A percentile compares a stretch with the other conserved stretches of the same genome.
Conservation (phyloP, 257 asterid genomes). For the Perilla frutescens region DNA sequence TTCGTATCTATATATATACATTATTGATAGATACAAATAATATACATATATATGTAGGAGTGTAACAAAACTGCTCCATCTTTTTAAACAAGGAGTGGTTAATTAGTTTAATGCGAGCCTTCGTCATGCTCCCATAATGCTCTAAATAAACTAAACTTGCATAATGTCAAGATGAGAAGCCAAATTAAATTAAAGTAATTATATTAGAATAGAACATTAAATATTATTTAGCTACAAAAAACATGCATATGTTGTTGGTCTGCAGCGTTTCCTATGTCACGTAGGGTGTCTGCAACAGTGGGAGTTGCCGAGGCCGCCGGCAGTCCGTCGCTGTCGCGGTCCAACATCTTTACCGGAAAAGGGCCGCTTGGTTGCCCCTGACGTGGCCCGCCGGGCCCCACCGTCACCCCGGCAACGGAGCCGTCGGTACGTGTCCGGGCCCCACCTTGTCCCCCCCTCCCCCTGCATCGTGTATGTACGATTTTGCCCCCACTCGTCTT, state of each 20-base stretch:
- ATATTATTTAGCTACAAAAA: background rate
- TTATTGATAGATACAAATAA: too few species aligned
- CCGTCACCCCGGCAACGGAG: conserved; percentile 36
- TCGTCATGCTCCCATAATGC: conserved; percentile 32
- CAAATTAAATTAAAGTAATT: conserved; percentile 1
- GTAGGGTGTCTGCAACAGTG: conserved; percentile 43
- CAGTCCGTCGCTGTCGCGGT: conserved; percentile 68
- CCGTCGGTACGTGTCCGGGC: conserved; percentile 39
- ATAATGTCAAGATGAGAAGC: background rate
- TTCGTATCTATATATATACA: too few species aligned
- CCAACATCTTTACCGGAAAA: conserved; percentile 76
- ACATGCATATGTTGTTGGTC: conserved; percentile 36
- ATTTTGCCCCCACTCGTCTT: conserved; percentile 13
- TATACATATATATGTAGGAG: too few species aligned
- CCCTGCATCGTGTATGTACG: conserved; percentile 37
- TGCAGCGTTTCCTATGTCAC: conserved; percentile 32
- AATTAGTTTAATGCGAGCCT: conserved; percentile 15
- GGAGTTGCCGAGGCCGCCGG: conserved; percentile 62
- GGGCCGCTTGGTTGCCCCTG: conserved; percentile 61
- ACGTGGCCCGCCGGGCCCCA: conserved; percentile 60
- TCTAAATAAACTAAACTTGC: conserved; percentile 1
- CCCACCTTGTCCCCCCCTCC: conserved; percentile 49
- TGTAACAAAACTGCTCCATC: background rate
- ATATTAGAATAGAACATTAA: background rate
- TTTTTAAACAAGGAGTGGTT: background rate